Evolutionary conservation across 1,284 basidiomycete genomes (phyloP).

Genomic region (Fomitopsis schrenkii): DNA sequence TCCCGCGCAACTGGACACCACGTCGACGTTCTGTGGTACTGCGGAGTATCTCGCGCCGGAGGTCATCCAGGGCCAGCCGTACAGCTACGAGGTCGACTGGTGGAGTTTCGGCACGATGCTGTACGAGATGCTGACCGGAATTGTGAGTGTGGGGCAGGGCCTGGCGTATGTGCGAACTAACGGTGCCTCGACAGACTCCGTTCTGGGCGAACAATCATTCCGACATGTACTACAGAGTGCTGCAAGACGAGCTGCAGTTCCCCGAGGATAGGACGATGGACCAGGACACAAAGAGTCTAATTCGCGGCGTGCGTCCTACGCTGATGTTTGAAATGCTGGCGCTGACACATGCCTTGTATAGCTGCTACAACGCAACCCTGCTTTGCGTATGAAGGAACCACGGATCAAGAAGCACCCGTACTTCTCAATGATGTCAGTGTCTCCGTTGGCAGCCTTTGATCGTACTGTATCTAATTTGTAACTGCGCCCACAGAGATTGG

Average conservation of each 20-base stretch:
- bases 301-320: constrained; percentile 74
- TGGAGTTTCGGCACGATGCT: constrained; percentile 98
- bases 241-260: constrained; percentile 87
- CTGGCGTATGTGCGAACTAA: constrained; percentile 14
- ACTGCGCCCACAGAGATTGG: constrained; percentile 64
- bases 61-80: constrained; percentile 87
- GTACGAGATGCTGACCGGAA: constrained; percentile 91
- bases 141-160: constrained; percentile 49
- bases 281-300: constrained; percentile 90
- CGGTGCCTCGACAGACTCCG: constrained; percentile 62
- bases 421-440: constrained; percentile 88
- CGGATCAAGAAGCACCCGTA: constrained; percentile 93
- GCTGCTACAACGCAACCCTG: constrained; percentile 91
- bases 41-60: constrained; percentile 94
- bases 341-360: constrained; percentile 27
- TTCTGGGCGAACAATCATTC: constrained; percentile 93
- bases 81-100: constrained; percentile 96
- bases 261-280: constrained; percentile 89
- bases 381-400: constrained; percentile 86
- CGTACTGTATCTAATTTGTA: neutral
- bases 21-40: constrained; percentile 86
- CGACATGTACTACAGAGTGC: constrained; percentile 90
- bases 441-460: neutral
- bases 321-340: neutral
- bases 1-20: constrained; percentile 52